Percentiles rank a stretch among this genome's conserved stretches.
These are phyloP conservation scores for Purpureocillium takamizusanense DNA, from an alignment of 2,329 filamentous ascomycete species.

Conservation along the genomic window DNA sequence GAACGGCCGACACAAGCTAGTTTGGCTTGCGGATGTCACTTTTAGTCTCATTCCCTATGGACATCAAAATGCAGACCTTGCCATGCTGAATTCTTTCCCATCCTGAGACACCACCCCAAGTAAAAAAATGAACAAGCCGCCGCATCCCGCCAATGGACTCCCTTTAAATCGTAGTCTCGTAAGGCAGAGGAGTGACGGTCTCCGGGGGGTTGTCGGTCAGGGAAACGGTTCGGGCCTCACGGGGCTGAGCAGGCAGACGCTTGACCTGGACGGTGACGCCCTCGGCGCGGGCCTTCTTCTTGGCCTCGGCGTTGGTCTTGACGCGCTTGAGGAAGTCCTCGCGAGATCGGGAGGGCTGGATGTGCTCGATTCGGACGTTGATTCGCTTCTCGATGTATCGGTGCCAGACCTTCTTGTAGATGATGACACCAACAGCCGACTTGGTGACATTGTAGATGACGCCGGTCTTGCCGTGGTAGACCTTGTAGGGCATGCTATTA, in stretches of 20 bases:
- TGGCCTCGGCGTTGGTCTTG: conserved; percentile 90
- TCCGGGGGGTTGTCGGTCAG: conserved; percentile 78
- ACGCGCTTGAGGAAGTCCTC: conserved; percentile 95
- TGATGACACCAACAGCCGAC: conserved; percentile 93
- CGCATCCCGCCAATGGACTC: conserved; percentile 14
- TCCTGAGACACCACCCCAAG: conserved; percentile 33
- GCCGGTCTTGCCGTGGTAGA: conserved; percentile 99
- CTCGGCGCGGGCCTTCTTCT: conserved; percentile 85
- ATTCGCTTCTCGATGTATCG: conserved; percentile 99
- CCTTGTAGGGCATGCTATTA: conserved; percentile 91
- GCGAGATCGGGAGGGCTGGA: conserved; percentile 85
- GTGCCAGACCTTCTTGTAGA: conserved; percentile 99
- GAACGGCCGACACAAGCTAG: too few species aligned
- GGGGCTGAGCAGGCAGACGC: conserved; percentile 74
- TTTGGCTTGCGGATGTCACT: conserved; percentile 20
- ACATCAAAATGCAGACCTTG: conserved; percentile 33
- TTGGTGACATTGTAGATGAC: conserved; percentile 99
- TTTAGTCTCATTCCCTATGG: conserved; percentile 27
- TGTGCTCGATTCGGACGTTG: conserved; percentile 98
- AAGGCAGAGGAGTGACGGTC: conserved; percentile 84
- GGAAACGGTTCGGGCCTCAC: conserved; percentile 71
- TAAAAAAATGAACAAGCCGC: conserved; percentile 26
- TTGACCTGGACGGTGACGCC: conserved; percentile 87
- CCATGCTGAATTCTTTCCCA: conserved; percentile 34
- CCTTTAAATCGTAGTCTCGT: conserved; percentile 95